Conservation (phyloP, 306 rosid species). For the Medicago lupulina region DNA sequence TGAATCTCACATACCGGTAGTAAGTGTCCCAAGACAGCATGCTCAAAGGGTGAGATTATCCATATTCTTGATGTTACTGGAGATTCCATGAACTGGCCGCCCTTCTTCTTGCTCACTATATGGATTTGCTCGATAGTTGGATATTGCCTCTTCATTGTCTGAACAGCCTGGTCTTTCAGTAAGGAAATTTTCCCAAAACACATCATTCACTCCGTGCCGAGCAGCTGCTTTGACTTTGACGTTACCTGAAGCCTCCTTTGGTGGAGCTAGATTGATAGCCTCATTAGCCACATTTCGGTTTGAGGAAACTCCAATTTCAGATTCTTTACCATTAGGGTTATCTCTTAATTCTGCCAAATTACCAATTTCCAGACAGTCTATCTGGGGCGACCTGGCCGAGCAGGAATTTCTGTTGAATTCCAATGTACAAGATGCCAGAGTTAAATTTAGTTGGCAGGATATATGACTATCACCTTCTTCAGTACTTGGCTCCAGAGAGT, state of each 20-base stretch:
- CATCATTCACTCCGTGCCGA: slow-evolving; percentile 82
- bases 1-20: slow-evolving; percentile 11
- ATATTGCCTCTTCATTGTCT: slow-evolving; percentile 93
- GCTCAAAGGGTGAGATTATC: slow-evolving; percentile 70
- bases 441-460: slow-evolving; percentile 87
- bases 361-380: slow-evolving; percentile 58
- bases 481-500: slow-evolving; percentile 67
- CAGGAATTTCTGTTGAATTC: slow-evolving; percentile 57
- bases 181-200: slow-evolving; percentile 97
- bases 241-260: slow-evolving; percentile 59
- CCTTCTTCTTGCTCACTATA: slow-evolving; percentile 74
- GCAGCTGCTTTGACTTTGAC: slow-evolving; percentile 55
- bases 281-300: slow-evolving; percentile 48
- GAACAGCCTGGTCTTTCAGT: slow-evolving; percentile 95
- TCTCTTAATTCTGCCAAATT: slow-evolving; percentile 60
- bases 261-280: slow-evolving; percentile 45
- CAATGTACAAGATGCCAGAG: slow-evolving; percentile 79
- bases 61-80: slow-evolving; percentile 58
- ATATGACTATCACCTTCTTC: slow-evolving; percentile 87
- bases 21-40: slow-evolving; percentile 33
- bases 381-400: slow-evolving; percentile 64
- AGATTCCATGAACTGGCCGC: slow-evolving; percentile 57
- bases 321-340: slow-evolving; percentile 54
- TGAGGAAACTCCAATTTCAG: slow-evolving; percentile 54
- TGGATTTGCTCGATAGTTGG: slow-evolving; percentile 66